phyloP scores from a whole-genome alignment of 345 rosid genomes.

The rapeseed (Brassica napus) region Da-Ae NC_063436.1:21215501-21216000 shows the following conservation, averaged over 20 bases:
- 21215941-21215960: conserved; percentile 17
- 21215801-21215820: not conserved
- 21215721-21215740: conserved; percentile 13
- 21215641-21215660: not conserved
- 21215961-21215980: conserved; percentile 28
- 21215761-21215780: conserved; percentile 11
- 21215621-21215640: not conserved
- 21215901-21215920: not conserved
- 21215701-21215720: conserved; percentile 10
- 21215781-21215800: not conserved
- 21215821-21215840: conserved; percentile 3
- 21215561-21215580: not conserved
- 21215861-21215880: conserved; percentile 15
- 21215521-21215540: not conserved
- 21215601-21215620: not conserved
- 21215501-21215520: not conserved
- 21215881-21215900: conserved; percentile 11
- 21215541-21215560: not conserved
- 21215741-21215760: conserved; percentile 21
- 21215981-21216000: conserved; percentile 22
- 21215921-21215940: conserved; percentile 34
- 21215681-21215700: not conserved
- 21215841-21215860: conserved; percentile 4
- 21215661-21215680: not conserved
- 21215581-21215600: not conserved